Percentiles rank a stretch among this genome's conserved stretches.
These are phyloP conservation scores for Parafenestella ontariensis DNA, from an alignment of 2,329 filamentous ascomycete species.

Conservation along the genomic window DNA sequence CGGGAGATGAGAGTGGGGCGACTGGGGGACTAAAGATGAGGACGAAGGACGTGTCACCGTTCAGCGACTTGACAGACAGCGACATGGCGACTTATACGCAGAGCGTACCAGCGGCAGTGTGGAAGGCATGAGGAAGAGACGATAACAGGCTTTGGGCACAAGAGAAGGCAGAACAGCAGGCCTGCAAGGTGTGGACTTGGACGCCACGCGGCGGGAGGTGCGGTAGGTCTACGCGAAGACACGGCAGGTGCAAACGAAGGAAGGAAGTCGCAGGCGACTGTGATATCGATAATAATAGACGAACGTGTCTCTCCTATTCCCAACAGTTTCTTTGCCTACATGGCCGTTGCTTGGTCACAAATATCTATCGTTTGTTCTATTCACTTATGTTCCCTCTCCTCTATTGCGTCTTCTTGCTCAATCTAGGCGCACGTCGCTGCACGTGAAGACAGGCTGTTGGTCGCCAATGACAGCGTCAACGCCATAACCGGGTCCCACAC, in stretches of 20 bases:
- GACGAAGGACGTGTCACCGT: constrained; percentile 70
- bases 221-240: constrained; percentile 14
- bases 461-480: neutral
- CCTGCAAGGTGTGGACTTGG: constrained; percentile 8
- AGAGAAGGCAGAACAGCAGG: neutral
- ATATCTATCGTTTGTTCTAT: neutral
- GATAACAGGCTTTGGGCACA: constrained; percentile 1
- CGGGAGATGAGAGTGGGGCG: constrained; percentile 49
- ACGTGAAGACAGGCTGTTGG: neutral
- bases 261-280: constrained; percentile 15
- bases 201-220: constrained; percentile 1
- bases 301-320: constrained; percentile 1
- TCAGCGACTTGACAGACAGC: constrained; percentile 68
- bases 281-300: constrained; percentile 6
- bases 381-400: neutral
- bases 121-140: constrained; percentile 1
- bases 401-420: neutral
- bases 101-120: neutral
- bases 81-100: constrained; percentile 58
- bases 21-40: constrained; percentile 66
- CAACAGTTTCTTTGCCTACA: neutral
- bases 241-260: constrained; percentile 15
- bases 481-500: neutral
- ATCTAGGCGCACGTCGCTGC: neutral
- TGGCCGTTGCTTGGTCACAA: neutral